Evolutionary conservation across 139 green algal genomes (phyloP).

Genomic region (Diplosphaera chodatii): DNA sequence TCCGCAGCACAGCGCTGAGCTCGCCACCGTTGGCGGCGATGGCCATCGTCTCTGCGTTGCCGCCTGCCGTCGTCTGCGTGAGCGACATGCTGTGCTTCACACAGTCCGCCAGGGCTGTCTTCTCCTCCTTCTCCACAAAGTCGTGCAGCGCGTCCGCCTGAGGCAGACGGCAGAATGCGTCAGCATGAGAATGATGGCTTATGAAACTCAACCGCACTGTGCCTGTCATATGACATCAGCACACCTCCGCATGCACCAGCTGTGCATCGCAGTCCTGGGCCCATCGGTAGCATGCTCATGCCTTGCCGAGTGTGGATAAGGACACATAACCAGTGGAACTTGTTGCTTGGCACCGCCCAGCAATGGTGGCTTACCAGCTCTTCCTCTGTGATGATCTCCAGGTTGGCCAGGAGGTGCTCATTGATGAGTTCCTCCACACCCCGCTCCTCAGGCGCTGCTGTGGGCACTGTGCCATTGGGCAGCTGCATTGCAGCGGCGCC

Average conservation of each 20-base stretch:
- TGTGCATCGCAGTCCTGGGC: no score
- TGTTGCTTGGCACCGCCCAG: no score
- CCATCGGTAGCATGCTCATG: no score
- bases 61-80: constrained; percentile 6
- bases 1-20: constrained; percentile 10
- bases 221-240: no score
- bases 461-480: constrained; percentile 9
- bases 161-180: no score
- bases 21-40: constrained; percentile 22
- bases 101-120: constrained; percentile 40
- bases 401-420: constrained; percentile 52
- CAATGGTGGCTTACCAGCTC: constrained; percentile 12
- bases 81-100: constrained; percentile 17
- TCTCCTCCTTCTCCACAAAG: constrained; percentile 93
- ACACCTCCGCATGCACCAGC: no score
- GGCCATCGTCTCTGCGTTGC: constrained; percentile 16
- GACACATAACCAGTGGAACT: no score
- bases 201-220: no score
- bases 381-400: constrained; percentile 65
- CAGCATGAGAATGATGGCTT: no score
- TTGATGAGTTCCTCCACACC: constrained; percentile 71
- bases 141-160: constrained; percentile 61
- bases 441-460: constrained; percentile 72
- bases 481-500: not conserved
- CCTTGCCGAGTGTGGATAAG: no score